Evolutionary conservation across 306 rosid genomes (phyloP), one percentile per base, ranked within the genome.

Genomic region (Cucurbita maxima): DNA sequence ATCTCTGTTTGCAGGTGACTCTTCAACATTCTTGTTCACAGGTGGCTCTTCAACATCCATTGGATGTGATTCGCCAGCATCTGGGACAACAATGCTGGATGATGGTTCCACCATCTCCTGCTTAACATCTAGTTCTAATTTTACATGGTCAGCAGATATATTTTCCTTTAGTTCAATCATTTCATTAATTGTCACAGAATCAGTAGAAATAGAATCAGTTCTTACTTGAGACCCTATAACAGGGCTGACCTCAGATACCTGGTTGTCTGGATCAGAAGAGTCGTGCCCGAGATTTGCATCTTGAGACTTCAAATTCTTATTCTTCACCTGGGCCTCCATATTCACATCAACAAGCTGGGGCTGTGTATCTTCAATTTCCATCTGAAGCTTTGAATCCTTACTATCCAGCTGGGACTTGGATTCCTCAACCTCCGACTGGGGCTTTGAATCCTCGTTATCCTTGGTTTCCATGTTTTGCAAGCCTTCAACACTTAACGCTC

Each of bases 161-260:
- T 88, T 89, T 84, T 91, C 96, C 96, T 91, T 95, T 88, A 95
- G 87, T 95, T 95, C 99, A 88, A 83, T 88, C 90, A 84, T 91
- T 95, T 95, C 84, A 91, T 95, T 91, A 95, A 91, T 89, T 89
- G 97, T 89, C 86, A 91, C 84, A 91, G 89, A 86, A 91, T 89
- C 99, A 95, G 89, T 85, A 95, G 96, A 91, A 89, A 95, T 85
- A 91, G 90, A 91, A 91, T 95, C 99, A 89, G 87, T 89, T 88
- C 83, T 95, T 91, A 95, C 91, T 88, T 88, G 89, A 86, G 84
- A 85, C 90, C 97, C 99, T 86, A 88, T 83, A 82, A 83, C 86
- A 87, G 88, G 92, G 96, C 90, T 78, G 96, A 95, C 96, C 96
- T 95, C 99, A 91, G 91, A 87, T 89, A 95, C 99, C 97, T 95